A percentile compares a stretch with the other conserved stretches of the same genome.
phyloP scores from a whole-genome alignment of 805 yeast genomes.

The Helenozyma rhizophorensis region DNA sequence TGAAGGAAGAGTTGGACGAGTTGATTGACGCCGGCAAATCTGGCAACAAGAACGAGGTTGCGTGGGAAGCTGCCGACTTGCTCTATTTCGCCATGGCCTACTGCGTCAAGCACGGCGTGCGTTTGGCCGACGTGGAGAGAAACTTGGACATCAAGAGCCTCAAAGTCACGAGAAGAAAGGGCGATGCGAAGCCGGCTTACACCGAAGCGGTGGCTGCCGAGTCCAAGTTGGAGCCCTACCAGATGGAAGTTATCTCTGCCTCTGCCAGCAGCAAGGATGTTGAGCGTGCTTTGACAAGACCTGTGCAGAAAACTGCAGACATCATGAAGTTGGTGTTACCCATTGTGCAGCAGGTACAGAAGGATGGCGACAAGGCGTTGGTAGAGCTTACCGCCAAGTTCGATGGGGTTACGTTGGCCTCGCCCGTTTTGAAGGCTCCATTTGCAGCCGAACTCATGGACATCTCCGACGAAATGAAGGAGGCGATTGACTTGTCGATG shows the following conservation, averaged over 20 bases:
- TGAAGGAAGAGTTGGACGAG: conserved; percentile 95
- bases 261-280: conserved; percentile 42
- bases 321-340: conserved; percentile 92
- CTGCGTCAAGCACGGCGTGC: conserved; percentile 68
- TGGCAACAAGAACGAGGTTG: conserved; percentile 45
- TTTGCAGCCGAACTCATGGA: conserved; percentile 75
- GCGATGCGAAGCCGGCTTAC: conserved; percentile 90
- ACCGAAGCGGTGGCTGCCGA: conserved; percentile 12
- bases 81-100: conserved; percentile 51
- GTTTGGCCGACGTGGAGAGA: conserved; percentile 73
- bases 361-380: conserved; percentile 80
- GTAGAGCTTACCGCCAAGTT: conserved; percentile 88
- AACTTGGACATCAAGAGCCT: conserved; percentile 79
- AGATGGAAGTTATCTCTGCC: conserved; percentile 44
- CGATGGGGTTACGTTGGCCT: conserved; percentile 69
- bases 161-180: conserved; percentile 89
- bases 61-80: conserved; percentile 98
- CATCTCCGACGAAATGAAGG: conserved; percentile 67
- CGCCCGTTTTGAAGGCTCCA: conserved; percentile 85
- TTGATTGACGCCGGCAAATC: conserved; percentile 73
- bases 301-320: conserved; percentile 91
- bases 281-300: conserved; percentile 70
- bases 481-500: conserved; percentile 86
- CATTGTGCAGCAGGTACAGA: conserved; percentile 72
- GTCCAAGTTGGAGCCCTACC: conserved; percentile 26